Evolutionary conservation across 306 rosid genomes (phyloP), one percentile per base, ranked within the genome.

Genomic region (Prunus mira): DNA sequence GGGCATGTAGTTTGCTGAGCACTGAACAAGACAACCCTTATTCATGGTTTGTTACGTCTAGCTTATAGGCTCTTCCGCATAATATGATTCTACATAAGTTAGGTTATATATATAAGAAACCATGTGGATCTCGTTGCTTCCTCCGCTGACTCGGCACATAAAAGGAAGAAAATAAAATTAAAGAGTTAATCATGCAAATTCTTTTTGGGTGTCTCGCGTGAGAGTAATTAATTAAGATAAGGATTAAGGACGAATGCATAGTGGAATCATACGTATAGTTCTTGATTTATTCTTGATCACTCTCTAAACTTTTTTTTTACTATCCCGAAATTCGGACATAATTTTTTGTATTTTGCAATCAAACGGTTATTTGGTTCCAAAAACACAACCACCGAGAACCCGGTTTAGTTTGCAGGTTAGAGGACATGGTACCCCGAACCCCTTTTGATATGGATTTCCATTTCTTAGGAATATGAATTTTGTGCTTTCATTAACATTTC

Each of bases 1-100:
- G 13, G 90, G 73, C 6, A 45, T 17, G 69, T 64, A 63, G 62
- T 89, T 85, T 20, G 83, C 90, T 2, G 88, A 76, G 63, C 80
- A 79, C 32, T 38, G 79, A 24, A 76, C 27, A 22, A 69, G 72
- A n/a, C 64, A 30, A 50, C 41, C 82, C 80, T 68, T 65, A 69
- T 66, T 54, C 63, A 68, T 76, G 64, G 71, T 73, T 4, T 38
- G 17, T 71, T 54, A 68, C 38, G 60, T 66, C 14, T 55, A 25
- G 6, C 62, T 58, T 9, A 57, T 60, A 60, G 10, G 20, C 12
- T 28, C 20, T 62, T 28, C 22, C 65, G 12, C 65, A 15, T 2
- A 15, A 47, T 6, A 38, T 38, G 43, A 38, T 38, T 38, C 43
- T 1, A 38, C 43, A 38, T 38, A 38, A 38, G 43, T 38, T 47